phyloP scores from a whole-genome alignment of 805 yeast genomes.

The Saccharomyces paradoxus region DNA sequence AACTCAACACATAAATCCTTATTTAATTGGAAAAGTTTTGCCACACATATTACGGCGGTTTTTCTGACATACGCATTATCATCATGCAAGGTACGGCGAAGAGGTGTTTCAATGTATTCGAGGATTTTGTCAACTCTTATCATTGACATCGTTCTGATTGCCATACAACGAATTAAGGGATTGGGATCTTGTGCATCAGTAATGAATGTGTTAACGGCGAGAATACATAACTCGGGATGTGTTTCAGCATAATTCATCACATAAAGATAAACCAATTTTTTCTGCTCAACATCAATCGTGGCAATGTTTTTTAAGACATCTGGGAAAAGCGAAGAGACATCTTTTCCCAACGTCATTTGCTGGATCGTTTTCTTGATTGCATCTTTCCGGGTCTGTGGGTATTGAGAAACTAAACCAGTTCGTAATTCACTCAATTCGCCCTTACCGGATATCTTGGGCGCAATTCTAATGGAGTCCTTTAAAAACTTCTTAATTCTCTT shows the following conservation, averaged over 20 bases:
- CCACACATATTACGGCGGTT: slow-evolving; percentile 96
- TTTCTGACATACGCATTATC: slow-evolving; percentile 96
- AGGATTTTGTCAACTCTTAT: slow-evolving; percentile 91
- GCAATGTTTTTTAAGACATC: slow-evolving; percentile 95
- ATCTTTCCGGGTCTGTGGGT: slow-evolving; percentile 89
- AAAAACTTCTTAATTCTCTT: slow-evolving; percentile 30
- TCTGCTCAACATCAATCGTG: slow-evolving; percentile 92
- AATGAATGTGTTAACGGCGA: slow-evolving; percentile 95
- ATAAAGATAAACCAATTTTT: slow-evolving; percentile 88
- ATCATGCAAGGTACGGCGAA: slow-evolving; percentile 75
- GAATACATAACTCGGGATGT: slow-evolving; percentile 89
- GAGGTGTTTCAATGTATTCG: slow-evolving; percentile 87
- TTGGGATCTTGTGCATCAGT: slow-evolving; percentile 92
- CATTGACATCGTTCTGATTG: slow-evolving; percentile 98
- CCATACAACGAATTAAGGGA: slow-evolving; percentile 90
- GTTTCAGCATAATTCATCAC: slow-evolving; percentile 96
- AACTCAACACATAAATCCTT: slow-evolving; percentile 74
- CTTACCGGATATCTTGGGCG: slow-evolving; percentile 33
- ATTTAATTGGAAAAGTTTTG: slow-evolving; percentile 82
- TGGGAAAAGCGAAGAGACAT: slow-evolving; percentile 88
- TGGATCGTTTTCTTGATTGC: slow-evolving; percentile 95
- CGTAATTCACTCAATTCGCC: slow-evolving; percentile 88
- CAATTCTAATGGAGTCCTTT: slow-evolving; percentile 30
- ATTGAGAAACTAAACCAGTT: slow-evolving; percentile 86
- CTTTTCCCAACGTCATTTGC: slow-evolving; percentile 97